phyloP scores from a whole-genome alignment of 2,329 filamentous ascomycete species.

The Hymenoscyphus linearis region DNA sequence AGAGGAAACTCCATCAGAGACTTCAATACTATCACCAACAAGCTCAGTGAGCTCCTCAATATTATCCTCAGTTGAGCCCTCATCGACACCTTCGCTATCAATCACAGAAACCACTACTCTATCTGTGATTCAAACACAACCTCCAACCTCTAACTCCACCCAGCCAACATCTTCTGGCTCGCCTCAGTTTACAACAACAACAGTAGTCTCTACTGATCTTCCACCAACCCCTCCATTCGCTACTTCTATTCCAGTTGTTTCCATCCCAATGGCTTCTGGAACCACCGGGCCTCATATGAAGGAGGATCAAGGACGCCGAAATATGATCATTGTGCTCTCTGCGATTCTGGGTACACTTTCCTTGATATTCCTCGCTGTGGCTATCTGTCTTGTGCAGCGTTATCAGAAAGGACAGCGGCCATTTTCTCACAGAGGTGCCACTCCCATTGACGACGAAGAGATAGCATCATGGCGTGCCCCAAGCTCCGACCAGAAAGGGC shows the following conservation, averaged over 20 bases:
- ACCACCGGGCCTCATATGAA: not conserved
- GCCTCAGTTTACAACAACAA: conserved; percentile 2
- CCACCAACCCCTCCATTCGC: not conserved
- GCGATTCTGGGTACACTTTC: conserved; percentile 25
- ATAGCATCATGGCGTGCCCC: conserved; percentile 54
- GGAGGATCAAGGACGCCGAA: conserved; percentile 8
- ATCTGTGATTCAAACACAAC: conserved; percentile 1
- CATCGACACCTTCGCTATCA: not conserved
- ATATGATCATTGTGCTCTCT: conserved; percentile 25
- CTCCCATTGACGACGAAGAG: conserved; percentile 60
- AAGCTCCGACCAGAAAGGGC: conserved; percentile 15
- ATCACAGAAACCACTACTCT: conserved; percentile 11
- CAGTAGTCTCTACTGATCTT: not conserved
- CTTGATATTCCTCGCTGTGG: conserved; percentile 19
- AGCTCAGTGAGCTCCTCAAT: not conserved
- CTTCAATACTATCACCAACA: conserved; percentile 3
- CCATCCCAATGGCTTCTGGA: conserved; percentile 3
- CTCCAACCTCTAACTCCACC: not conserved
- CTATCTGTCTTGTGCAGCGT: conserved; percentile 21
- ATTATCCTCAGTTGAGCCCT: not conserved
- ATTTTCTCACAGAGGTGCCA: conserved; percentile 50
- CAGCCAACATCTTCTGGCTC: not conserved
- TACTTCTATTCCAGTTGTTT: not conserved
- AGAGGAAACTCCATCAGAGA: not conserved
- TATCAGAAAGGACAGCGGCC: conserved; percentile 30